Evolutionary conservation across 192 early-diverging fungal species (phyloP).

Genomic region (Haplosporangium gracile): DNA sequence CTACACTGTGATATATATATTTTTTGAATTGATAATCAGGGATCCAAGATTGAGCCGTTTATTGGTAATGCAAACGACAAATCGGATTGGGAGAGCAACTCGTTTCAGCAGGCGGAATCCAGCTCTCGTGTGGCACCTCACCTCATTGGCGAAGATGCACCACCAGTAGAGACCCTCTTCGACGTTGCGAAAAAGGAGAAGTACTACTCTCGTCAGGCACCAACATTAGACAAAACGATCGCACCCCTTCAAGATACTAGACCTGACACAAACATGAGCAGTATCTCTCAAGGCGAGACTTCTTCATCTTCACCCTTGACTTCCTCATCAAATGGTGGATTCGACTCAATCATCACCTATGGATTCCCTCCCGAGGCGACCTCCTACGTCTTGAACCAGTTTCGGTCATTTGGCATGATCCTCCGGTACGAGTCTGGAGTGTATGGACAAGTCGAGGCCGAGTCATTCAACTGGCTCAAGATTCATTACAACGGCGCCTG

Average conservation of each 20-base stretch:
- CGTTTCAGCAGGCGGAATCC: constrained; percentile 16
- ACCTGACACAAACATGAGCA: background rate
- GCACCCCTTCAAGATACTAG: constrained; percentile 15
- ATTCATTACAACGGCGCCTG: constrained; percentile 33
- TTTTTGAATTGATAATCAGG: constrained; percentile 6
- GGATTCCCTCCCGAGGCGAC: constrained; percentile 41
- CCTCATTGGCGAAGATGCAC: constrained; percentile 41
- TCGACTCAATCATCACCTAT: constrained; percentile 44
- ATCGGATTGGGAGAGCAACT: constrained; percentile 18
- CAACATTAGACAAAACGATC: constrained; percentile 2
- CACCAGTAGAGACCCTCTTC: constrained; percentile 37
- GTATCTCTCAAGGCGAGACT: background rate
- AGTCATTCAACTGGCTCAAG: constrained; percentile 50
- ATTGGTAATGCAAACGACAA: constrained; percentile 16
- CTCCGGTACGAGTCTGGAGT: constrained; percentile 26
- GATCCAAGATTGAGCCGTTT: constrained; percentile 25
- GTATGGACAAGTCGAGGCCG: constrained; percentile 18
- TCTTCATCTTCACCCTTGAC: background rate
- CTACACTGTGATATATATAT: background rate
- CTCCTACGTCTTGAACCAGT: constrained; percentile 40
- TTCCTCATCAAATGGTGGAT: background rate
- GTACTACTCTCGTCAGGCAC: constrained; percentile 20
- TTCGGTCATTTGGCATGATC: constrained; percentile 41
- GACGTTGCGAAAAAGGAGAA: constrained; percentile 46
- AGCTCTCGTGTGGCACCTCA: constrained; percentile 30